These are phyloP conservation scores for Podospora pseudoanserina DNA, from an alignment of 495 filamentous ascomycete genomes.

Conservation along the genomic window DNA sequence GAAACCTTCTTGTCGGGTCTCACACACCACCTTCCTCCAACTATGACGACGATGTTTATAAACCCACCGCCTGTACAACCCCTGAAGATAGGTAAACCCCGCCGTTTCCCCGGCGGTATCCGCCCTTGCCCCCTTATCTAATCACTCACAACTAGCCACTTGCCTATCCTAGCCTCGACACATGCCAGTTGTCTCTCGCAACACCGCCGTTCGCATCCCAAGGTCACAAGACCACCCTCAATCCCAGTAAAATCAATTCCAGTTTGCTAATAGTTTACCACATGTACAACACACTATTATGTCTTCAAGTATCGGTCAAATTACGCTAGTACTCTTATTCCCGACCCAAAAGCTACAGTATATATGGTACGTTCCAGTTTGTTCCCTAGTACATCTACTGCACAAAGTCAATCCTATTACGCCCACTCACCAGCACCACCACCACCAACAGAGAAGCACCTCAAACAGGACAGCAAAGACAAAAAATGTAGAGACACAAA, in stretches of 20 bases:
- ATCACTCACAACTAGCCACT: not conserved
- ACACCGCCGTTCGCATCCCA: not conserved
- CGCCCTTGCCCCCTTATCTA: not conserved
- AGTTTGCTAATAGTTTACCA: not conserved
- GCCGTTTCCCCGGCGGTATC: not conserved
- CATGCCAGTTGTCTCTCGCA: not conserved
- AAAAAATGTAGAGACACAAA: no score
- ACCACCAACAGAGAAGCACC: not conserved
- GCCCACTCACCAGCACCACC: no score
- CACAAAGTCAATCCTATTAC: not conserved
- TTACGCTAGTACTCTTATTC: not conserved
- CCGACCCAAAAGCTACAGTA: not conserved
- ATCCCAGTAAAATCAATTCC: not conserved
- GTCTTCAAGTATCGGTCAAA: not conserved
- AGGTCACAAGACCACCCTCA: not conserved
- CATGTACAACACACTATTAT: no score
- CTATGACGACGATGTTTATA: not conserved
- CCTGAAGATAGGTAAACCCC: not conserved
- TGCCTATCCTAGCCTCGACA: not conserved
- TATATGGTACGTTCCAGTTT: not conserved
- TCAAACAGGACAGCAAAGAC: not conserved
- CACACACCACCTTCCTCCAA: not conserved
- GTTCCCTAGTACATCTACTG: not conserved
- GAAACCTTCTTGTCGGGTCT: not conserved
- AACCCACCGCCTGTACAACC: no score